Conservation (phyloP, 305 asterid genomes). For the Plantago coronopus region DNA sequence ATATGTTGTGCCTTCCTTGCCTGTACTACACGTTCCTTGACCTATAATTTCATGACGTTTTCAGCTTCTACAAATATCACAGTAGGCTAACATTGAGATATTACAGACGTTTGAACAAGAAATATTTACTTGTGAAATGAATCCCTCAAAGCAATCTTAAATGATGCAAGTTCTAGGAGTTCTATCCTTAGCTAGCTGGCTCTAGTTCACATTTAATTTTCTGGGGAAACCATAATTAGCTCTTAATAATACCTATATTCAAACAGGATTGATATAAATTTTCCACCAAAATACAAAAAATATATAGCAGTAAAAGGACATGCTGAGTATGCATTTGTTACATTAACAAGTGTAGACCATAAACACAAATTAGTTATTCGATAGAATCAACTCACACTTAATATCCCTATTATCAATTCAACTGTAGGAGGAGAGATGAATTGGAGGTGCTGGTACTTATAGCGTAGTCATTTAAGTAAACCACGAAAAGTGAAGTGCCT, state of each 20-base stretch:
- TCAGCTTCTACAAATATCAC: constrained; percentile 21
- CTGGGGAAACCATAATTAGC: background rate
- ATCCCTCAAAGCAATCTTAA: background rate
- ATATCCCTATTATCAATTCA: constrained; percentile 11
- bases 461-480: constrained; percentile 2
- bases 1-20: constrained; percentile 87
- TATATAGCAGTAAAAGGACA: no score
- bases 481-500: constrained; percentile 16
- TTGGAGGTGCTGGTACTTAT: constrained; percentile 7
- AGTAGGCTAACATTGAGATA: constrained; percentile 10
- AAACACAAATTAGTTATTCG: constrained; percentile 8
- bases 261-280: constrained; percentile 12
- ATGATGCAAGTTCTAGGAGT: background rate
- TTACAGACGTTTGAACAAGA: constrained; percentile 12
- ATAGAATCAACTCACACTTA: background rate
- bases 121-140: constrained; percentile 8
- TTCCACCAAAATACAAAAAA: background rate
- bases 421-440: constrained; percentile 4
- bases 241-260: constrained; percentile 13
- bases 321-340: background rate
- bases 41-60: constrained; percentile 41
- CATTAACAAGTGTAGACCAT: constrained; percentile 7
- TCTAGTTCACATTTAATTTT: constrained; percentile 6
- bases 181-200: background rate
- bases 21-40: constrained; percentile 80